Evolutionary conservation across 768 basidiomycete species (phyloP), one percentile per base, ranked within the genome.

Genomic region (Amanita fuliginea): DNA sequence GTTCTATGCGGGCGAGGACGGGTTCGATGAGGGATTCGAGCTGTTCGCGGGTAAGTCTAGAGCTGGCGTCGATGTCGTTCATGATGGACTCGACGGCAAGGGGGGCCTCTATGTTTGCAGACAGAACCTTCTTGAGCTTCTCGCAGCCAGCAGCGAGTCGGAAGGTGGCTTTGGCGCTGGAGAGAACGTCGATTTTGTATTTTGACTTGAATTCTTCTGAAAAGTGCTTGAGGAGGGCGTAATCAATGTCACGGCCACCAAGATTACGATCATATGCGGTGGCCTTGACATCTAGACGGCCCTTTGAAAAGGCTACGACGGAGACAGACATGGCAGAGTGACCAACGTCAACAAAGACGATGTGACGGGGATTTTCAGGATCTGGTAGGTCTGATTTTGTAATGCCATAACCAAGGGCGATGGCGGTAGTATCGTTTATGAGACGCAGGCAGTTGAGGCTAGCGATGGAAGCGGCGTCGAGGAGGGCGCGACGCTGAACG

Each of bases 331-430:
- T 75, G 68, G 80, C 80, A 5, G 91, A 89, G 74, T 98, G 96
- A 44, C 96, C 96, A 51, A 94, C 80, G 59, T 99, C 96, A 59
- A 98, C 80, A 60, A 99, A 97, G 55, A 85, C 86, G 65, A 99
- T 83, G 64, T 96, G 77, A 30, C 84, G 78, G 0, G 94, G 85
- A 55, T 64, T 70, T 54, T 94, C 92, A 30, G 81, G 64, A 11
- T 85, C 81, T 18, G 96, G 96, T 39, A 99, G 82, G 65, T 99
- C 96, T 22, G 86, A 81, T 69, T 99, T 99, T 56, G 95, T 99
- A 75, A 98, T 98, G 57, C 96, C 96, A 70, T 95, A 99, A 46
- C 90, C 92, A 64, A 99, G 85, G 35, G 96, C 96, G 51, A 85
- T 78, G 47, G 95, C 96, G 54, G 95, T 98, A 50, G 86, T 83